Evolutionary conservation across 2,329 filamentous ascomycete species (phyloP), one percentile per base, ranked within the genome.

Genomic region (Colletotrichum camelliae): DNA sequence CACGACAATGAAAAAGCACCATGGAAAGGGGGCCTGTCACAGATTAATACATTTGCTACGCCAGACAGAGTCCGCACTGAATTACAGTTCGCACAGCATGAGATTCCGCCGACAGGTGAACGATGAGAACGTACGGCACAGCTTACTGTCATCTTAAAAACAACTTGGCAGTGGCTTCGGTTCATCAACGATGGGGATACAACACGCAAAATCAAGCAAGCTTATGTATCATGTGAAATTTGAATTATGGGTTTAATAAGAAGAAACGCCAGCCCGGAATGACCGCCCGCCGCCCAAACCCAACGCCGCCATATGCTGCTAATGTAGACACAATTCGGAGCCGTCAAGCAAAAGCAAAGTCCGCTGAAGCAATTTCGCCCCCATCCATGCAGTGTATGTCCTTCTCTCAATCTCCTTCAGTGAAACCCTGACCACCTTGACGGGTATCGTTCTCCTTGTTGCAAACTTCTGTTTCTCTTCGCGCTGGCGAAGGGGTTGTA

Each of bases 401-500:
- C 33, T 3, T 33, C 33, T 62, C 31, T 16, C 31, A 24, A 24
- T 37, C 58, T 55, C 73, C 75, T 69, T 60, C 8, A 69, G 70
- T 58, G 80, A 69, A 79, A 70, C 78, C 9, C 71, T n/a, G 71
- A 76, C 71, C 66, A 75, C 29, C 72, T 75, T 13, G 74, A 76
- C 33, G 87, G 87, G 57, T 86, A 88, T 78, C 87, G 84, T 77
- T 89, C 88, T 70, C 84, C 82, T 21, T 82, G 74, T 24, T 74
- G 74, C 35, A 57, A 81, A 73, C 82, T 80, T 55, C 84, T 80
- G 39, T 82, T 83, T 61, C 83, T 84, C 60, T 83, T 82, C 64
- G 84, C 78, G 24, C 82, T 83, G 21, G 84, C 81, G 77, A 88
- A 85, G 2, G 86, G 87, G 64, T 87, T 86, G 6, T 82, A 79